phyloP scores from a whole-genome alignment of 495 filamentous ascomycete genomes.

The Podospora anserina region DNA sequence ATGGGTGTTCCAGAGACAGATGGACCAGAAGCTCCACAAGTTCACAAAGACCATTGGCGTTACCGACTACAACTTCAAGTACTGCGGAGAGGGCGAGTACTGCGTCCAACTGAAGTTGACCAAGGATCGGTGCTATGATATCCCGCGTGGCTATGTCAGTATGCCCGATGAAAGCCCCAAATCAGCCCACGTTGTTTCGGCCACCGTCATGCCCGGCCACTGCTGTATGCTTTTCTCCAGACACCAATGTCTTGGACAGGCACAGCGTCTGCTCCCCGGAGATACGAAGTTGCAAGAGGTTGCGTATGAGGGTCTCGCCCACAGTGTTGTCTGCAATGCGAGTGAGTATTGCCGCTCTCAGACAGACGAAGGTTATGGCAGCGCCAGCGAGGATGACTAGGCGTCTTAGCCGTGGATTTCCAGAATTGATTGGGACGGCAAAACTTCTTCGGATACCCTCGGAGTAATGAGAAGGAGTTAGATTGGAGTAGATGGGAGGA shows the following conservation, averaged over 20 bases:
- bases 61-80: neutral
- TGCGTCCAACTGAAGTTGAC: slow-evolving; percentile 2
- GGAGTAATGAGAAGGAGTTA: neutral
- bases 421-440: neutral
- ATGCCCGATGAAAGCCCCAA: neutral
- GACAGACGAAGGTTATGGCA: neutral
- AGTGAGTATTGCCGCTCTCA: neutral
- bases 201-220: neutral
- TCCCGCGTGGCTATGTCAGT: neutral
- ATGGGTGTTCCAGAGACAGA: neutral
- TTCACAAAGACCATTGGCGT: neutral
- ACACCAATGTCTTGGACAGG: neutral
- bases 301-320: neutral
- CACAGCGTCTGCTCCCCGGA: neutral
- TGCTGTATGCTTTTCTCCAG: neutral
- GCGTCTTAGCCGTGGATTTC: neutral
- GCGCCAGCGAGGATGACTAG: neutral
- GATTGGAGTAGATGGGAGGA: neutral
- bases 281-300: neutral
- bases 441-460: neutral
- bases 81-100: neutral
- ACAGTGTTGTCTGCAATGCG: neutral
- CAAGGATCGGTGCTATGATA: neutral
- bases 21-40: neutral
- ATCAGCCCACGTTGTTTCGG: neutral